Base-by-base conservation (phyloP, 2,329 filamentous ascomycete genomes). In the Diaporthe citrichinensis region DNA sequence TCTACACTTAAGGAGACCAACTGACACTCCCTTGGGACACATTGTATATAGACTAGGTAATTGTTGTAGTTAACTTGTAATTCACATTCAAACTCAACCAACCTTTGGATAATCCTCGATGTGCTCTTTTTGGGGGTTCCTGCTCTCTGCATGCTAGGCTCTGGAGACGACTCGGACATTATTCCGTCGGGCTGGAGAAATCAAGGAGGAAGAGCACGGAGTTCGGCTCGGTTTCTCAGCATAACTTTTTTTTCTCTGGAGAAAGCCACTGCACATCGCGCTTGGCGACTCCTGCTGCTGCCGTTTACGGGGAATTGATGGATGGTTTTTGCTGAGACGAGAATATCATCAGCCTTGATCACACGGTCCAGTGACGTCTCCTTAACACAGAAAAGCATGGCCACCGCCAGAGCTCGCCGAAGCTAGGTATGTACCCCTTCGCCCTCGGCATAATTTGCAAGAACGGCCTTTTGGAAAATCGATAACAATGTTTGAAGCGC, bases 21-120 rank as follows among this genome's bases (percentile, higher is more conserved):
- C 23, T 25, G 17, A 68, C 44, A 39, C 62, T 68, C 62, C 62
- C 62, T 68, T 68, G 46, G 14, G 31, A 8, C 15, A 20, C 46
- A 68, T 53, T 68, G 46, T 68, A 68, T 39, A 68, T 68, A 68
- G 62, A 68, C 14, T 68, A 28, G 17, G 62, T 67, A 68, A 68
- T 68, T 28, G 23, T 68, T 68, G 62, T 68, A 68, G 44, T 7
- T 68, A 53, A 68, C 12, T 39, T 68, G 12, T 68, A 68, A 68
- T 53, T 25, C 23, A 28, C 31, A 7, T 39, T 68, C 46, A 4
- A 25, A 28, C 28, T 53, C 28, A 31, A 20, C 28, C 62, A 20
- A 39, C 1, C 28, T 53, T 34, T 39, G 46, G 44, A 51, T n/a
- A 25, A 51, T 6, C 23, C 12, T 67, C 1, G 1, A 31, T 4